A percentile compares a stretch with the other conserved stretches of the same genome.
phyloP scores from a whole-genome alignment of 345 rosid genomes.

The Crucihimalaya himalaica region DNA sequence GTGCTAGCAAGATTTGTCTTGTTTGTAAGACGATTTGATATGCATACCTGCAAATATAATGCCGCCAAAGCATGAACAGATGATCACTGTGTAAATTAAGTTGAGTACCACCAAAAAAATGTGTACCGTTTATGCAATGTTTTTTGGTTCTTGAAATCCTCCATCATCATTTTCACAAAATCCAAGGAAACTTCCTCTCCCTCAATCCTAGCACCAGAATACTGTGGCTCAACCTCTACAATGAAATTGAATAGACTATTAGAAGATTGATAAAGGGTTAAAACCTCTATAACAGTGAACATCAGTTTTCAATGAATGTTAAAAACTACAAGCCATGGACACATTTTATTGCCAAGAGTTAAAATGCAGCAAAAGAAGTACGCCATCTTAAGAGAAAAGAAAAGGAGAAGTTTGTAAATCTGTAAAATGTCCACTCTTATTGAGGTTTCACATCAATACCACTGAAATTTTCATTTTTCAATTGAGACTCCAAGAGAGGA shows the following conservation, averaged over 20 bases:
- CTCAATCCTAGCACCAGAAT: slow-evolving; percentile 89
- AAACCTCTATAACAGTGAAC: background rate
- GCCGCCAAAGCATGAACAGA: slow-evolving; percentile 19
- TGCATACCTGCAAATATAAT: slow-evolving; percentile 67
- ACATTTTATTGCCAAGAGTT: background rate
- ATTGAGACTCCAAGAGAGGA: slow-evolving; percentile 4
- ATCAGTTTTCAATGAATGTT: background rate
- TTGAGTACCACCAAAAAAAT: slow-evolving; percentile 18
- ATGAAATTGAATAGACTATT: slow-evolving; percentile 30
- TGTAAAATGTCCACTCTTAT: background rate
- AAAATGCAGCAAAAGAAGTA: background rate
- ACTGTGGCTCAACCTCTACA: slow-evolving; percentile 97
- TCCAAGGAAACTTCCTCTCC: slow-evolving; percentile 85
- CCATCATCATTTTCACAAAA: slow-evolving; percentile 93
- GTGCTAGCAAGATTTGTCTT: slow-evolving; percentile 68
- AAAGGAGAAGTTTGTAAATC: background rate
- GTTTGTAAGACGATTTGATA: slow-evolving; percentile 87
- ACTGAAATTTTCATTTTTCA: slow-evolving; percentile 1
- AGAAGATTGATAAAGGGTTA: background rate
- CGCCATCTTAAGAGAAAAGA: background rate
- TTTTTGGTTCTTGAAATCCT: slow-evolving; percentile 87
- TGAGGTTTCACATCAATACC: slow-evolving; percentile 26
- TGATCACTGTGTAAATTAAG: slow-evolving; percentile 5
- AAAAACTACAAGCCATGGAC: slow-evolving; percentile 9
- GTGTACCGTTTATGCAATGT: slow-evolving; percentile 81